phyloP scores from a whole-genome alignment of 768 basidiomycete genomes.

The Ramaria rubella region DNA sequence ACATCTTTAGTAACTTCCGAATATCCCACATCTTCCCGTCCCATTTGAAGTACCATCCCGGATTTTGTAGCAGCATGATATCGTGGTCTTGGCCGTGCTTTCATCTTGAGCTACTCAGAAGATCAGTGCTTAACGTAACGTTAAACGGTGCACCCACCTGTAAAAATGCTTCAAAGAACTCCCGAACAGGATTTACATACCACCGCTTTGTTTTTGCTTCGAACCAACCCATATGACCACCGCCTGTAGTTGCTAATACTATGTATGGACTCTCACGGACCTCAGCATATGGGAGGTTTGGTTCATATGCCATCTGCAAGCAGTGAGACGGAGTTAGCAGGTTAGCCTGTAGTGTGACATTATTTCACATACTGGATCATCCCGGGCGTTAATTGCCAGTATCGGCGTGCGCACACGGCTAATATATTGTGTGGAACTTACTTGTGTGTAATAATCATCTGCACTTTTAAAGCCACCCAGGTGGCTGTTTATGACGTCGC shows the following conservation, averaged over 20 bases:
- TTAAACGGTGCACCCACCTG: conserved; percentile 13
- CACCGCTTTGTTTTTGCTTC: conserved; percentile 16
- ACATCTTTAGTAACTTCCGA: conserved; percentile 12
- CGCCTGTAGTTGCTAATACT: conserved; percentile 17
- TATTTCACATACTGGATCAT: conserved; percentile 15
- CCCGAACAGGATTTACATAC: conserved; percentile 18
- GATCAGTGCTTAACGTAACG: not conserved
- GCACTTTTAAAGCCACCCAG: conserved; percentile 16
- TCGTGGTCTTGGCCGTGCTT: conserved; percentile 7
- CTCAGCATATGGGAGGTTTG: conserved; percentile 13
- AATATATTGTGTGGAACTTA: conserved; percentile 13
- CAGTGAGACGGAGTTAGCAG: too few relatives aligned
- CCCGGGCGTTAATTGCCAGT: conserved; percentile 17
- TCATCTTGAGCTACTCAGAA: conserved; percentile 9
- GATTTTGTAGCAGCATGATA: not conserved
- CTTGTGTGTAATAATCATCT: conserved; percentile 15
- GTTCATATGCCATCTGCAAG: conserved; percentile 10
- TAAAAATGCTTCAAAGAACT: conserved; percentile 18
- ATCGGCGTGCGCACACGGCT: conserved; percentile 15
- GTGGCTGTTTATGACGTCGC: conserved; percentile 13
- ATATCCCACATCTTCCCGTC: conserved; percentile 17
- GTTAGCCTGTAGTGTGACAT: too few relatives aligned
- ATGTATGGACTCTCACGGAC: conserved; percentile 14
- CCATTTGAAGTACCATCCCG: conserved; percentile 12
- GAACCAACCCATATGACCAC: conserved; percentile 23